Evolutionary conservation across 768 basidiomycete genomes (phyloP).

Genomic region (Boletus speciosus): DNA sequence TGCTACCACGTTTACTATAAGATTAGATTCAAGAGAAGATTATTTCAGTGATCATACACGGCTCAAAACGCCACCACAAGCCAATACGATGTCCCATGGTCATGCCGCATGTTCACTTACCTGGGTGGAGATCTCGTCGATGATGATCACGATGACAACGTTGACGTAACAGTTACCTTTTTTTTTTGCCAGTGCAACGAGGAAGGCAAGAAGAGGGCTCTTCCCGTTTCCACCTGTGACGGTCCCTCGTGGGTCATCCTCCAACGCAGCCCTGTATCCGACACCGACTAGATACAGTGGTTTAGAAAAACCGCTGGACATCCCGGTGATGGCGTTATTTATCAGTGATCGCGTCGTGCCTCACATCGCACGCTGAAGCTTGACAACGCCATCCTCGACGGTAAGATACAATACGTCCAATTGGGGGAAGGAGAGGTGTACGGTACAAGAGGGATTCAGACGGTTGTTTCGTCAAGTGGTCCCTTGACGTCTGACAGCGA

Average conservation of each 20-base stretch:
- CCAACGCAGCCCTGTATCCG: slow-evolving; percentile 85
- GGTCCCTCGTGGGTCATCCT: slow-evolving; percentile 69
- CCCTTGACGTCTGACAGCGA: slow-evolving; percentile 48
- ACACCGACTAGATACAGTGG: slow-evolving; percentile 91
- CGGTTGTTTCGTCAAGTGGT: slow-evolving; percentile 49
- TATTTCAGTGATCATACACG: not conserved
- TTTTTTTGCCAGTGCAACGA: not conserved
- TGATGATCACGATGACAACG: not conserved
- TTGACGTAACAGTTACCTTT: not conserved
- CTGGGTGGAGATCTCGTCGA: not conserved
- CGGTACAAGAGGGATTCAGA: slow-evolving; percentile 40
- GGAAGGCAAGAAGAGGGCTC: slow-evolving; percentile 27
- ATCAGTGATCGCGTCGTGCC: slow-evolving; percentile 91
- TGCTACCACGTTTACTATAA: not conserved
- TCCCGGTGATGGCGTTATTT: slow-evolving; percentile 84
- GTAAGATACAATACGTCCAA: slow-evolving; percentile 34
- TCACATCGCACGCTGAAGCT: slow-evolving; percentile 88
- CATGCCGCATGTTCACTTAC: not conserved
- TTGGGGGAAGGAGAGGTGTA: slow-evolving; percentile 38
- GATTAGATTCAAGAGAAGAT: no score
- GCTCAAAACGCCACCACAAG: not conserved
- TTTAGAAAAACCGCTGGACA: slow-evolving; percentile 82
- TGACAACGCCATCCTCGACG: slow-evolving; percentile 59
- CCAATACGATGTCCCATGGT: not conserved
- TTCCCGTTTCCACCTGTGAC: slow-evolving; percentile 55